These are phyloP conservation scores for Papiliotrema nemorosa DNA, from an alignment of 1,284 basidiomycete genomes.

Conservation along the genomic window DNA sequence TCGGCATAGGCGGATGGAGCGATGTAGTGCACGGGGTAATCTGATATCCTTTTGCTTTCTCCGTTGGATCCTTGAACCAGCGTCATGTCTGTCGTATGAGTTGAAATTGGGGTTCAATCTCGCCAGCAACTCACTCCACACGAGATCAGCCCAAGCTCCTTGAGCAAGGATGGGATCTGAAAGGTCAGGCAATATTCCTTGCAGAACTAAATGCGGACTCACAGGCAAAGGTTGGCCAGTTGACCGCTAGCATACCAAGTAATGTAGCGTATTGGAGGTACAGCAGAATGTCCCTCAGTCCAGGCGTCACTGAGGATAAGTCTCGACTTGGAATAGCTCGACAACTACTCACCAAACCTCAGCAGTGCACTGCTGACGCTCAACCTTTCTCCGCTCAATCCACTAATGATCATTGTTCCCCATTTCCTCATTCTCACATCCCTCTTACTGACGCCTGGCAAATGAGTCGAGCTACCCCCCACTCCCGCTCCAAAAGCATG, in stretches of 20 bases:
- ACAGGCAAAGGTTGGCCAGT: slow-evolving; percentile 92
- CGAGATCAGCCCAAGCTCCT: slow-evolving; percentile 79
- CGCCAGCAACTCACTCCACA: slow-evolving; percentile 67
- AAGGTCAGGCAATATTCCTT: slow-evolving; percentile 15
- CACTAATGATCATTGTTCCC: slow-evolving; percentile 85
- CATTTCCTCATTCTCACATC: slow-evolving; percentile 53
- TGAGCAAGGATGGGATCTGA: slow-evolving; percentile 79
- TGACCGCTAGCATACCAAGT: slow-evolving; percentile 84
- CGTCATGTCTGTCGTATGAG: slow-evolving; percentile 61
- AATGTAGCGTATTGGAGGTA: slow-evolving; percentile 75
- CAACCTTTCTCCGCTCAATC: slow-evolving; percentile 83
- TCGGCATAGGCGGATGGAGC: slow-evolving; percentile 64
- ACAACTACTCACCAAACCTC: slow-evolving; percentile 66
- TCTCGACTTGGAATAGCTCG: neutral
- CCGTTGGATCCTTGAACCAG: slow-evolving; percentile 56
- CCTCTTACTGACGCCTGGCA: slow-evolving; percentile 14
- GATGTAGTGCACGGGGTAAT: slow-evolving; percentile 56
- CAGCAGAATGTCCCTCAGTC: slow-evolving; percentile 84
- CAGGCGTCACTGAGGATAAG: slow-evolving; percentile 69
- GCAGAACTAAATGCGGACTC: slow-evolving; percentile 42
- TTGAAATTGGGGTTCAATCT: neutral
- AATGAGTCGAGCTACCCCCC: slow-evolving; percentile 17
- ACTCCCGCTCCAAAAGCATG: slow-evolving; percentile 57
- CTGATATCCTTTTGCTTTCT: slow-evolving; percentile 59
- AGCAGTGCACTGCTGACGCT: slow-evolving; percentile 79